A percentile compares a stretch with the other conserved stretches of the same genome.
phyloP scores from a whole-genome alignment of 768 basidiomycete species.

The Daedalea quercina region DNA sequence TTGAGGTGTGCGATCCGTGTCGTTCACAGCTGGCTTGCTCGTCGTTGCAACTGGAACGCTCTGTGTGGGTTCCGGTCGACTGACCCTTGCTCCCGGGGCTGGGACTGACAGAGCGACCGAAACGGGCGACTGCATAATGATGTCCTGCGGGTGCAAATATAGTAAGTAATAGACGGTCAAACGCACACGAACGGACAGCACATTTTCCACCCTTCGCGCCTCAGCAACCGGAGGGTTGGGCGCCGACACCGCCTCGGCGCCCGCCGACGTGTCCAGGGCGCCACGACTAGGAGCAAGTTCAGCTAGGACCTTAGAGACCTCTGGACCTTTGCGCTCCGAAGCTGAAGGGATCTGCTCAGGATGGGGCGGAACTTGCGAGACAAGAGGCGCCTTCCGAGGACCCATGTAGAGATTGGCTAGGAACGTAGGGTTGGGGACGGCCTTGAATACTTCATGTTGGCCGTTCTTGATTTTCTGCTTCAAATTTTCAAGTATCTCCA shows the following conservation, averaged over 20 bases:
- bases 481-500: conserved; percentile 70
- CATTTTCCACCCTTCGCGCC: neutral
- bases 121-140: neutral
- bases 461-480: conserved; percentile 65
- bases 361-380: conserved; percentile 27
- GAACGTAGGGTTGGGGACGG: conserved; percentile 56
- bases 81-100: neutral
- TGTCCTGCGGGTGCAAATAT: neutral
- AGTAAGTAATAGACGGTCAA: neutral
- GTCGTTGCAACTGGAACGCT: neutral
- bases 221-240: neutral
- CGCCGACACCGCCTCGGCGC: neutral
- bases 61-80: neutral
- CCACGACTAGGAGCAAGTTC: conserved; percentile 9
- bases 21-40: neutral
- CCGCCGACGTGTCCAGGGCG: neutral
- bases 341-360: conserved; percentile 29
- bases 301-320: conserved; percentile 12
- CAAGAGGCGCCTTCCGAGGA: conserved; percentile 20
- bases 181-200: neutral
- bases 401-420: conserved; percentile 64
- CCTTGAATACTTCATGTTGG: conserved; percentile 67
- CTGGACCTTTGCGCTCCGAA: conserved; percentile 22
- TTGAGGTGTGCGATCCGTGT: neutral
- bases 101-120: neutral